Conservation (phyloP, 2,329 filamentous ascomycete species). For the Uncinocarpus reesii region DNA sequence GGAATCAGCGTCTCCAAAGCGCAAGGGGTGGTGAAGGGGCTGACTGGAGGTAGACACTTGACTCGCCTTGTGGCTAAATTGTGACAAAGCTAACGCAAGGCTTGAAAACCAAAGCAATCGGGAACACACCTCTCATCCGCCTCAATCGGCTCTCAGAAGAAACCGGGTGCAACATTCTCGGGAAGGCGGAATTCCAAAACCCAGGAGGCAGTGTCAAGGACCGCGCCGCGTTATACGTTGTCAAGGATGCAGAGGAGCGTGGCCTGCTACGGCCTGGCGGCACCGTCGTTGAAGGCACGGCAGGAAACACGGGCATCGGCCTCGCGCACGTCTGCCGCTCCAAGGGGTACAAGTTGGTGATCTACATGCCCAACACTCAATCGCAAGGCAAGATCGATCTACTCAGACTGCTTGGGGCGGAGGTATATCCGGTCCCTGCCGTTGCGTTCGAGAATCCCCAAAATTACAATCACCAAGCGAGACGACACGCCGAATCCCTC, state of each 20-base stretch:
- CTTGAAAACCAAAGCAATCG: constrained; percentile 62
- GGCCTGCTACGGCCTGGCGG: constrained; percentile 75
- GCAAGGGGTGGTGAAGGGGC: constrained; percentile 65
- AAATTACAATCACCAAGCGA: constrained; percentile 97
- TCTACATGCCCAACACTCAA: constrained; percentile 99
- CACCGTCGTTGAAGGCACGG: constrained; percentile 93
- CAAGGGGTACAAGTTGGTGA: constrained; percentile 86
- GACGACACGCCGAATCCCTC: constrained; percentile 71
- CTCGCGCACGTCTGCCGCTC: constrained; percentile 92
- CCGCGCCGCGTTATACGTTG: constrained; percentile 85
- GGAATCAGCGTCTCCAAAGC: constrained; percentile 65
- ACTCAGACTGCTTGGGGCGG: constrained; percentile 77
- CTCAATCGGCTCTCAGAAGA: constrained; percentile 78
- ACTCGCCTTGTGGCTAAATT: background rate
- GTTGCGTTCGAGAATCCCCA: constrained; percentile 89
- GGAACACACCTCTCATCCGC: constrained; percentile 89
- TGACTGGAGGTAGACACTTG: constrained; percentile 84
- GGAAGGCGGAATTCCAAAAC: constrained; percentile 98
- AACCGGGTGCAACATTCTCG: constrained; percentile 86
- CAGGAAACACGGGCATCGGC: constrained; percentile 95
- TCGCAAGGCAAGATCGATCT: constrained; percentile 97
- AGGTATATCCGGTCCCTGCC: constrained; percentile 91
- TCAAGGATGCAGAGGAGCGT: constrained; percentile 82
- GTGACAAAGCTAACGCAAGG: background rate
- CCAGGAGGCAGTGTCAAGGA: constrained; percentile 95